Evolutionary conservation across 768 basidiomycete genomes (phyloP).

Genomic region (Basidioascus undulatus): DNA sequence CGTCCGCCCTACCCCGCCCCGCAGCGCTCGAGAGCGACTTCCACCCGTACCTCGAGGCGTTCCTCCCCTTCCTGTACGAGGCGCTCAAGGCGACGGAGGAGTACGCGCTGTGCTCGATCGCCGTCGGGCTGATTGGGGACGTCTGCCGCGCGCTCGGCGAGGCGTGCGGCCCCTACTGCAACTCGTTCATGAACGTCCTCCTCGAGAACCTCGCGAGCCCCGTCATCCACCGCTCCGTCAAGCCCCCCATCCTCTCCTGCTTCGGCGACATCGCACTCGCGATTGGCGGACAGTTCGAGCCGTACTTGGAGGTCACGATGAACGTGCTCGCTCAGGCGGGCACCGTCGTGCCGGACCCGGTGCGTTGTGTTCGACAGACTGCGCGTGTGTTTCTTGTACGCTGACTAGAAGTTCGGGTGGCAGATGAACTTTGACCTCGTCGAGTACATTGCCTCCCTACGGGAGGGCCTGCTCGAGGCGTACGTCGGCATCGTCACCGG

Average conservation of each 20-base stretch:
- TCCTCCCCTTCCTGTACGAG: slow-evolving; percentile 62
- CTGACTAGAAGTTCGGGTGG: not conserved
- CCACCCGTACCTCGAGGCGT: slow-evolving; percentile 56
- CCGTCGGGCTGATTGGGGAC: slow-evolving; percentile 86
- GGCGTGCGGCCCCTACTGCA: slow-evolving; percentile 54
- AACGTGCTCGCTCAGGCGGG: slow-evolving; percentile 76
- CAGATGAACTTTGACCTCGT: slow-evolving; percentile 69
- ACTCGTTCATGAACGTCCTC: slow-evolving; percentile 73
- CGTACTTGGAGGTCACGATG: slow-evolving; percentile 77
- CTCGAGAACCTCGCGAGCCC: slow-evolving; percentile 78
- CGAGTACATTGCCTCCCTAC: slow-evolving; percentile 69
- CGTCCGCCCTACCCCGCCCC: slow-evolving; percentile 3
- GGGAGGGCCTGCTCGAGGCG: slow-evolving; percentile 90
- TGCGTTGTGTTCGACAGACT: slow-evolving; percentile 20
- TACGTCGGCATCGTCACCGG: slow-evolving; percentile 86
- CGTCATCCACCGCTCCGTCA: slow-evolving; percentile 74
- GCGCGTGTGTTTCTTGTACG: not conserved
- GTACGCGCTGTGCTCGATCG: slow-evolving; percentile 81
- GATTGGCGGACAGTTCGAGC: slow-evolving; percentile 56
- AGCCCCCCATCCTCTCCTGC: slow-evolving; percentile 83
- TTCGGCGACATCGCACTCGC: slow-evolving; percentile 94
- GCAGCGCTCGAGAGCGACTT: slow-evolving; percentile 54
- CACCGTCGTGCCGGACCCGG: slow-evolving; percentile 60
- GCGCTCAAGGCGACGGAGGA: slow-evolving; percentile 86
- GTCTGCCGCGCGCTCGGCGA: slow-evolving; percentile 84